A percentile compares a stretch with the other conserved stretches of the same genome.
These are phyloP conservation scores for Fomitopsis serialis DNA, from an alignment of 768 basidiomycete species.

Conservation along the genomic window DNA sequence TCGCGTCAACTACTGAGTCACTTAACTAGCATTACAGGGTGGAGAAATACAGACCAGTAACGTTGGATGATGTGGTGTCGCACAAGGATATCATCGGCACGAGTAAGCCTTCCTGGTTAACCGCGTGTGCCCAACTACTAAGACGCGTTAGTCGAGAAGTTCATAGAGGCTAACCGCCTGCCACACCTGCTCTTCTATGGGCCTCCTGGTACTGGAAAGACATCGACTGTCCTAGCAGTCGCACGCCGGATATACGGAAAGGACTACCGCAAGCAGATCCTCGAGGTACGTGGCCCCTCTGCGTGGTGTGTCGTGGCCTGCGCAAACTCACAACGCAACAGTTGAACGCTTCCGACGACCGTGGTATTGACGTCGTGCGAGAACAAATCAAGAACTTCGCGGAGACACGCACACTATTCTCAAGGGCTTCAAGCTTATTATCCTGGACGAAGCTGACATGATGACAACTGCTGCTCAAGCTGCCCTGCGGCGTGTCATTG, in stretches of 20 bases:
- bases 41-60: constrained; percentile 93
- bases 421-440: constrained; percentile 97
- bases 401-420: constrained; percentile 85
- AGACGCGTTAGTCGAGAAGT: constrained; percentile 73
- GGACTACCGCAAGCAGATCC: constrained; percentile 84
- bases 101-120: constrained; percentile 48
- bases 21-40: constrained; percentile 54
- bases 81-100: constrained; percentile 94
- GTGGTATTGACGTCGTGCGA: constrained; percentile 97
- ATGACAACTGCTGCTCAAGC: constrained; percentile 99
- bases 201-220: constrained; percentile 97
- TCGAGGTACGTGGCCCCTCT: constrained; percentile 57
- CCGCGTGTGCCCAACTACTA: not conserved
- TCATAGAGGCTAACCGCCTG: constrained; percentile 90
- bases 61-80: constrained; percentile 91
- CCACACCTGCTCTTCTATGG: constrained; percentile 97
- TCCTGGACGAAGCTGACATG: constrained; percentile 99
- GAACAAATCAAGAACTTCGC: constrained; percentile 99
- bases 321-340: constrained; percentile 26
- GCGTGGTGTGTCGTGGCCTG: not conserved
- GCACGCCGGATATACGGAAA: constrained; percentile 90
- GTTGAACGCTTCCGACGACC: constrained; percentile 97
- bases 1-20: too few relatives aligned
- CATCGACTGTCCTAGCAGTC: constrained; percentile 93
- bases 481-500: constrained; percentile 93